Evolutionary conservation across 306 rosid species (phyloP).

Genomic region (Mucuna pruriens): DNA sequence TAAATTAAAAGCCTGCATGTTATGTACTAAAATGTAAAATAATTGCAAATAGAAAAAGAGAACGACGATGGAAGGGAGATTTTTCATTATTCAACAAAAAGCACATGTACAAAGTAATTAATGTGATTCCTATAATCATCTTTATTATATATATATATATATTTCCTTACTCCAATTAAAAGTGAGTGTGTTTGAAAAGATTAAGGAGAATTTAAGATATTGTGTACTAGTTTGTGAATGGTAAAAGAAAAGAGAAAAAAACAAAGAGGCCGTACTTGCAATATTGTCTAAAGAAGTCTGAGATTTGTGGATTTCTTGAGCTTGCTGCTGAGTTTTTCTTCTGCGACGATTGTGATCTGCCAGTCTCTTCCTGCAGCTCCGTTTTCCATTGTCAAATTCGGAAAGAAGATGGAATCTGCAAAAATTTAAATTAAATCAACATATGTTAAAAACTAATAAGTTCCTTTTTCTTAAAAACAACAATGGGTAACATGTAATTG

Average conservation of each 20-base stretch:
- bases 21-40: neutral
- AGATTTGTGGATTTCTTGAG: slow-evolving; percentile 50
- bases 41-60: neutral
- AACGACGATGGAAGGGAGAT: neutral
- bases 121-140: neutral
- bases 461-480: neutral
- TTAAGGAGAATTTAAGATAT: neutral
- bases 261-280: slow-evolving; percentile 44
- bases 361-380: slow-evolving; percentile 84
- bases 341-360: slow-evolving; percentile 92
- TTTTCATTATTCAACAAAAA: neutral
- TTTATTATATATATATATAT: neutral
- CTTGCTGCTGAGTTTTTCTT: slow-evolving; percentile 70
- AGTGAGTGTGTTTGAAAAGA: neutral
- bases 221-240: neutral
- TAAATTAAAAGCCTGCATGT: neutral
- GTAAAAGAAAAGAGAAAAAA: neutral
- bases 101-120: neutral
- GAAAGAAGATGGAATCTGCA: slow-evolving; percentile 71
- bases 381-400: slow-evolving; percentile 84
- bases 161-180: neutral
- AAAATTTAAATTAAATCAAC: neutral
- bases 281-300: slow-evolving; percentile 42
- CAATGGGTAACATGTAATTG: too few relatives aligned
- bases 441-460: neutral